These are phyloP conservation scores for Fomitopsis pinicola DNA, from an alignment of 1,284 basidiomycete genomes.

Conservation along the genomic window DNA sequence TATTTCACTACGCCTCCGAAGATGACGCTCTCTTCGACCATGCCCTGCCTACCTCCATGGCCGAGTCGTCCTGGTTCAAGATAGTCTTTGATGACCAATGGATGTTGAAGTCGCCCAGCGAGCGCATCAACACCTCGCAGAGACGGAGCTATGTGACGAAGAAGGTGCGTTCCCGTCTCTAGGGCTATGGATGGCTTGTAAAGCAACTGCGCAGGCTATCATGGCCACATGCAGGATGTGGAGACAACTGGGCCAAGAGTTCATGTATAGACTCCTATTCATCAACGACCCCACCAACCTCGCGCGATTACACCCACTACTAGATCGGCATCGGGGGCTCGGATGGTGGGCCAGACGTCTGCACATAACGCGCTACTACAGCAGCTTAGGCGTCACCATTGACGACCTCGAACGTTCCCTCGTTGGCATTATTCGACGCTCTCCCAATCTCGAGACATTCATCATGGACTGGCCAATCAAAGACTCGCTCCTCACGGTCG, in stretches of 20 bases:
- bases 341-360: slow-evolving; percentile 66
- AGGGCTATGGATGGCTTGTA: not conserved
- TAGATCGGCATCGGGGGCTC: slow-evolving; percentile 46
- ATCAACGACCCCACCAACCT: slow-evolving; percentile 53
- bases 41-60: slow-evolving; percentile 52
- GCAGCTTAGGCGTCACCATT: slow-evolving; percentile 30
- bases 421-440: slow-evolving; percentile 50
- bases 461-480: slow-evolving; percentile 59
- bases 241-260: slow-evolving; percentile 50
- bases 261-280: slow-evolving; percentile 61
- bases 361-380: slow-evolving; percentile 52
- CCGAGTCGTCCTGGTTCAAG: slow-evolving; percentile 58
- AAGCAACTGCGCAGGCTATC: slow-evolving; percentile 45
- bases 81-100: slow-evolving; percentile 40
- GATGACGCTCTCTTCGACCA: slow-evolving; percentile 59
- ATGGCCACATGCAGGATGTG: slow-evolving; percentile 47
- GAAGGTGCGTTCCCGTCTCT: slow-evolving; percentile 40
- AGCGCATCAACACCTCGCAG: slow-evolving; percentile 51
- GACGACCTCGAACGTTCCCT: slow-evolving; percentile 43
- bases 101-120: slow-evolving; percentile 53
- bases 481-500: slow-evolving; percentile 52
- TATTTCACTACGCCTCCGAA: slow-evolving; percentile 64
- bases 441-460: slow-evolving; percentile 68
- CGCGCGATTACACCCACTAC: slow-evolving; percentile 38
- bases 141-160: slow-evolving; percentile 56